Evolutionary conservation across 1,284 basidiomycete genomes (phyloP), one percentile per base, ranked within the genome.

Genomic region (Cystobasidiaceae sp.): DNA sequence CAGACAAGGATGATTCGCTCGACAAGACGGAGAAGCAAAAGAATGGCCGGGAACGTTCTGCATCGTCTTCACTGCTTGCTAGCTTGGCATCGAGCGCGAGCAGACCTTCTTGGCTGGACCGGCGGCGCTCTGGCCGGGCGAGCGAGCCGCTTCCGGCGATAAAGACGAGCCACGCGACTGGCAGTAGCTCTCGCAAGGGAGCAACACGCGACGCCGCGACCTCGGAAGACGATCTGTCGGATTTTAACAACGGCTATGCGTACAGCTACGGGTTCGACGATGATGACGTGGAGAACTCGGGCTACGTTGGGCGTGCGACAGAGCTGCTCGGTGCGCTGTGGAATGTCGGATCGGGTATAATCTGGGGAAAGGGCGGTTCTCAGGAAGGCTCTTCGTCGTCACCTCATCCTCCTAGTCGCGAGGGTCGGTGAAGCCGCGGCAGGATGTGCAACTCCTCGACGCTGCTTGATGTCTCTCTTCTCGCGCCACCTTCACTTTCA

Each of bases 261-360:
- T 64, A 64, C 33, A 45, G 52, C 2, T 64, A 56, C 50, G 52
- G n/a, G n/a, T n/a, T n/a, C n/a, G n/a, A 56, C 33, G 61, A 64
- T 27, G 61, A 64, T 17, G 61, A 64, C 9, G 61, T 48, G 17
- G 28, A 49, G 23, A 15, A 49, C 27, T 56, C 46, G 25, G 61
- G 61, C 28, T 49, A 41, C 28, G 63, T 60, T 13, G 56, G 57
- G 5, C 28, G 45, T 19, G 63, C 63, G 17, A 34, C 45, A 21
- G 63, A 66, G 9, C 41, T 66, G 19, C 27, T 50, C n/a, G 63
- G 63, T 6, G 63, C 63, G 9, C 30, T 66, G 9, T 66, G 63
- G 63, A 66, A 58, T 23, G 63, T 66, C 11, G 63, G 63, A 15
- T 34, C 19, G 7, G 56, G 56, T 3, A 56, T 64, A 32, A 21